Evolutionary conservation across 345 rosid species (phyloP).

Genomic region (Salix dunnii): DNA sequence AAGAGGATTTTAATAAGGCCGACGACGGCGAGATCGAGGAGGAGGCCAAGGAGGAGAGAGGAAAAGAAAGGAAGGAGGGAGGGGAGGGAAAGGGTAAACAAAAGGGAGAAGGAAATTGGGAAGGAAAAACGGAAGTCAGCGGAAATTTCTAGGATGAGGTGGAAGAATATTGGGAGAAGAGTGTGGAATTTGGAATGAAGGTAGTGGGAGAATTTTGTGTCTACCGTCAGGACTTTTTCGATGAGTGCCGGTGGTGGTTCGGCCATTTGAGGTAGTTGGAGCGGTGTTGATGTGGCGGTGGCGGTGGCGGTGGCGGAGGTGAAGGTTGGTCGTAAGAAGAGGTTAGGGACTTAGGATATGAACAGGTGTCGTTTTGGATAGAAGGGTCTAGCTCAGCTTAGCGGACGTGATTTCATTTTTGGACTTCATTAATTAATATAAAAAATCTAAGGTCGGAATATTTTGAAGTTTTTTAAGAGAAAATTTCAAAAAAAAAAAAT

Average conservation of each 20-base stretch:
- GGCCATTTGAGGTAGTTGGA: neutral
- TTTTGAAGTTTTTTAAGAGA: no score
- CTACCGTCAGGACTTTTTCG: conserved; percentile 39
- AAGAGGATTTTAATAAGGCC: conserved; percentile 61
- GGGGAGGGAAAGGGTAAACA: conserved; percentile 40
- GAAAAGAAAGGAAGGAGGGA: conserved; percentile 41
- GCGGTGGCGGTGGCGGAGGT: neutral
- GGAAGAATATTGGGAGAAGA: conserved; percentile 43
- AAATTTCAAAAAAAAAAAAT: no score
- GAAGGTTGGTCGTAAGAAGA: neutral
- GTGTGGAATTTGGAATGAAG: conserved; percentile 53
- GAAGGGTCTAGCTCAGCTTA: neutral
- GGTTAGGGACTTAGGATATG: neutral
- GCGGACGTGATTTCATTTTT: no score
- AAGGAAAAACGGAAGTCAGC: conserved; percentile 83
- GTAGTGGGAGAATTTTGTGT: conserved; percentile 45
- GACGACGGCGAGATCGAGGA: conserved; percentile 65
- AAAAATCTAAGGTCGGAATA: no score
- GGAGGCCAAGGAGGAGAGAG: conserved; percentile 75
- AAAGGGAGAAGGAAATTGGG: conserved; percentile 62
- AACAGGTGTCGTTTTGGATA: neutral
- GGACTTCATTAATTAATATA: no score
- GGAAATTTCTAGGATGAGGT: conserved; percentile 64
- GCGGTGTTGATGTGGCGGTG: neutral
- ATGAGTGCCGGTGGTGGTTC: conserved; percentile 9